A percentile compares a stretch with the other conserved stretches of the same genome.
Evolutionary conservation across 2,329 filamentous ascomycete species (phyloP).

Genomic region (Plenodomus lindquistii): DNA sequence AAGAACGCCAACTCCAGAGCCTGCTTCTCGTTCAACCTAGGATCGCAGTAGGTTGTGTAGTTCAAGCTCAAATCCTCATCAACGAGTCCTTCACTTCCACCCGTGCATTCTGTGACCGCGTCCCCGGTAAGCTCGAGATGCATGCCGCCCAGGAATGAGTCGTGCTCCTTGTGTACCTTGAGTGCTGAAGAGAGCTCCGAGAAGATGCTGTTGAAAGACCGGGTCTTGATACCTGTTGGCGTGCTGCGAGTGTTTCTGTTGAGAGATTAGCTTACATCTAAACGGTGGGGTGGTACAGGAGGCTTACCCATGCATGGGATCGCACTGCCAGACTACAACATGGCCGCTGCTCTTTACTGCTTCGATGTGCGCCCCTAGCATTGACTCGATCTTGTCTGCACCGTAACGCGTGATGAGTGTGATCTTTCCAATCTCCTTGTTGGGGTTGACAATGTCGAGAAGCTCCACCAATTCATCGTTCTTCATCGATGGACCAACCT

Average conservation of each 20-base stretch:
- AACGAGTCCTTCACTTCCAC: slow-evolving; percentile 81
- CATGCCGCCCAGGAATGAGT: slow-evolving; percentile 88
- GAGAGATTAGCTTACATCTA: not conserved
- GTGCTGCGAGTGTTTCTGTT: slow-evolving; percentile 65
- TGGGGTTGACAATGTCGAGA: slow-evolving; percentile 83
- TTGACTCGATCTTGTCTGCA: slow-evolving; percentile 70
- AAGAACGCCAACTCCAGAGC: slow-evolving; percentile 92
- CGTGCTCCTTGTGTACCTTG: slow-evolving; percentile 78
- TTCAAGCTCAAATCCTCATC: slow-evolving; percentile 88
- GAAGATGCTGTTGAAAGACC: slow-evolving; percentile 88
- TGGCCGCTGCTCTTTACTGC: slow-evolving; percentile 80
- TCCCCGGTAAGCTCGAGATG: slow-evolving; percentile 96
- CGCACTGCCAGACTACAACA: slow-evolving; percentile 92
- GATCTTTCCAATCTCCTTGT: slow-evolving; percentile 83
- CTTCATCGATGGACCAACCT: slow-evolving; percentile 87
- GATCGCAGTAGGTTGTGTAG: slow-evolving; percentile 96
- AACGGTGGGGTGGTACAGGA: not conserved
- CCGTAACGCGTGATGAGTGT: slow-evolving; percentile 97
- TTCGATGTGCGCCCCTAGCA: slow-evolving; percentile 84
- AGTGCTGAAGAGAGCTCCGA: slow-evolving; percentile 83
- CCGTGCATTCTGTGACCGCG: slow-evolving; percentile 92
- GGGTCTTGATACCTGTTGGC: slow-evolving; percentile 81
- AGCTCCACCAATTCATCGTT: slow-evolving; percentile 75
- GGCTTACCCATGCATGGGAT: slow-evolving; percentile 87
- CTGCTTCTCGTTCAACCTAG: slow-evolving; percentile 95